Evolutionary conservation across 768 basidiomycete genomes (phyloP), one percentile per base, ranked within the genome.

Genomic region (Leccinum imitatum): DNA sequence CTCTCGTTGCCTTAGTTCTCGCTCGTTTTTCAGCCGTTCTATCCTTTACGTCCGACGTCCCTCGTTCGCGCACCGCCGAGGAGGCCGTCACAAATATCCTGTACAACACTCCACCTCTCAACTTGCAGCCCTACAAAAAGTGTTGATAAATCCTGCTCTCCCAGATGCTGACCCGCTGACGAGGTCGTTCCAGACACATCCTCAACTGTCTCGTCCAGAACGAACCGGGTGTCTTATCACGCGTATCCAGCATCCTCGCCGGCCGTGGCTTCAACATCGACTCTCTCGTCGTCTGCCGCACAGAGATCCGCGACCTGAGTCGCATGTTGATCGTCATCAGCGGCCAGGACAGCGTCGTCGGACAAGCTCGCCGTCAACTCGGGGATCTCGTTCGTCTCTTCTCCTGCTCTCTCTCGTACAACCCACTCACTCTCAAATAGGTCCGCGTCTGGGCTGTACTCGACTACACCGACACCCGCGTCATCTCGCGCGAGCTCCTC

Each of bases 401-500:
- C 44, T 50, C 1, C 3, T 15, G 11, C 15, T 10, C 8, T 47
- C 27, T 15, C 37, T 37, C 39, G 3, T 41, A n/a, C 8, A 17
- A 2, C 9, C 6, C 15, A 15, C 8, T n/a, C 50, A 8, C 8
- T n/a, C 50, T 30, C 14, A 30, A 14, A 31, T 4, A 97, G 96
- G 95, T 99, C 27, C 97, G 96, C 53, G 97, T 99, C 4, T 99
- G 97, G 97, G 97, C 96, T 27, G 97, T 99, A 31, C 81, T 99
- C 61, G 95, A 99, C 76, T 99, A 98, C 74, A 98, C 96, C 19
- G 84, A 95, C 62, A 98, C 95, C 23, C 86, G 83, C 58, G 87
- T 89, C 30, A 96, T 99, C 73, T 84, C 90, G 64, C 91, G 97
- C 66, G 97, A 99, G 75, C 83, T 98, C 14, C 83, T 98, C 33